phyloP scores from a whole-genome alignment of 495 filamentous ascomycete genomes.

The Tuber magnatum region DNA sequence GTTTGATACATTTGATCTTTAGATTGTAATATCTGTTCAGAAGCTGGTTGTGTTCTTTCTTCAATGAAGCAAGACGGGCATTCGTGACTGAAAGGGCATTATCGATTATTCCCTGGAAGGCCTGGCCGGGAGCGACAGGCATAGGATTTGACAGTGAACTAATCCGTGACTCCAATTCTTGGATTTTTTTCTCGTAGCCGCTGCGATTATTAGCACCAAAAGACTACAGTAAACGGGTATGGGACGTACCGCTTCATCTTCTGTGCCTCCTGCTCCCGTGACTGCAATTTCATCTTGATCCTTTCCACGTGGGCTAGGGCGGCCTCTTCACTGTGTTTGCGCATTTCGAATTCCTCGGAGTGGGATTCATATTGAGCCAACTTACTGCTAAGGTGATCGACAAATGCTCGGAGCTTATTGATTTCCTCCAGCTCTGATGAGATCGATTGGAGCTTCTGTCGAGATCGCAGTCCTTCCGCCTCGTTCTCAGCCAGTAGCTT shows the following conservation, averaged over 20 bases:
- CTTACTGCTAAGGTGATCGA: constrained; percentile 51
- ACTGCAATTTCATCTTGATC: constrained; percentile 48
- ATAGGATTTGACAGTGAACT: constrained; percentile 42
- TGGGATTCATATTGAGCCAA: constrained; percentile 54
- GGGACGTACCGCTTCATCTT: constrained; percentile 41
- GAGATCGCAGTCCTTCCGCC: constrained; percentile 51
- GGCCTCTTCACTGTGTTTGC: constrained; percentile 49
- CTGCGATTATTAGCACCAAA: constrained; percentile 45
- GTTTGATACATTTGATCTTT: constrained; percentile 42
- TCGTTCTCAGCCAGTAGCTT: constrained; percentile 56
- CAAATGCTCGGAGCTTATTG: constrained; percentile 51
- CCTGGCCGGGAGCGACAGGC: constrained; percentile 32
- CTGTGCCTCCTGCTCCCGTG: constrained; percentile 50
- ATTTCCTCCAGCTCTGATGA: constrained; percentile 56
- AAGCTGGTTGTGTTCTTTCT: constrained; percentile 44
- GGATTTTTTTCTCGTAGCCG: constrained; percentile 45
- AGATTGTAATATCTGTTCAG: constrained; percentile 43
- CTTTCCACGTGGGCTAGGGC: constrained; percentile 50
- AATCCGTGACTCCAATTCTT: constrained; percentile 44
- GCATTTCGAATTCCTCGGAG: constrained; percentile 50
- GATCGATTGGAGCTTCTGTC: constrained; percentile 54
- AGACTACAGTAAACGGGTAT: constrained; percentile 17
- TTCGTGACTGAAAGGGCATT: constrained; percentile 46
- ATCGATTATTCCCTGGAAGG: constrained; percentile 48
- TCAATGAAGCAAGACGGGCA: constrained; percentile 45